Percentiles rank a stretch among this genome's conserved stretches.
Conservation (phyloP, 805 yeast species). For the Ogataea methylovora region DNA sequence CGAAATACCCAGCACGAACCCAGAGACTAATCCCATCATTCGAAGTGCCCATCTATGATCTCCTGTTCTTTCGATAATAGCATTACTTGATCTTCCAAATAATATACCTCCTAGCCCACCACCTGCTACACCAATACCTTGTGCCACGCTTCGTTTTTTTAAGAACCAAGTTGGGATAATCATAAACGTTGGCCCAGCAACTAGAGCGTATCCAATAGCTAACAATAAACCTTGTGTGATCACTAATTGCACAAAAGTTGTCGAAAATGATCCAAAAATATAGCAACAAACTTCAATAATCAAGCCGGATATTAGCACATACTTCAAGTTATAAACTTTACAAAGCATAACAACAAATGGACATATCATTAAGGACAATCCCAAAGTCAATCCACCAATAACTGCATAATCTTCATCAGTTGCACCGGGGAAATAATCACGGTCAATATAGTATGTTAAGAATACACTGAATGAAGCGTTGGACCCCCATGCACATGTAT, state of each 20-base stretch:
- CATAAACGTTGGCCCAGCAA: constrained; percentile 26
- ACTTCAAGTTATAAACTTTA: constrained; percentile 42
- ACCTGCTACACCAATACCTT: constrained; percentile 43
- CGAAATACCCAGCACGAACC: constrained; percentile 12
- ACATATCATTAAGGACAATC: constrained; percentile 51
- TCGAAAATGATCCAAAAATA: constrained; percentile 37
- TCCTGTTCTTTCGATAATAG: constrained; percentile 32
- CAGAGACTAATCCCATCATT: constrained; percentile 29
- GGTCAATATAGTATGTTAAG: constrained; percentile 37
- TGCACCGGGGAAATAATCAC: constrained; percentile 40
- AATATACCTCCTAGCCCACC: constrained; percentile 48
- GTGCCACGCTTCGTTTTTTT: constrained; percentile 34
- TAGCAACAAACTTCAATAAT: constrained; percentile 31
- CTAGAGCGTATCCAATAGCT: constrained; percentile 34
- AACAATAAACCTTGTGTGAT: constrained; percentile 42
- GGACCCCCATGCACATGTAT: constrained; percentile 45
- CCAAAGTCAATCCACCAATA: constrained; percentile 46
- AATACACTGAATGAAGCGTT: constrained; percentile 50
- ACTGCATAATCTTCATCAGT: constrained; percentile 44
- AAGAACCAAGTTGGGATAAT: constrained; percentile 45
- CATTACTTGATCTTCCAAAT: constrained; percentile 34
- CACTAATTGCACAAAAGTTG: constrained; percentile 34
- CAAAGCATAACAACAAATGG: constrained; percentile 47
- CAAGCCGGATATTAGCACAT: constrained; percentile 35
- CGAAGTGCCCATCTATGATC: constrained; percentile 41